A percentile compares a stretch with the other conserved stretches of the same genome.
phyloP scores from a whole-genome alignment of 2,329 filamentous ascomycete genomes.

The Pestalotiopsis sp. region DNA sequence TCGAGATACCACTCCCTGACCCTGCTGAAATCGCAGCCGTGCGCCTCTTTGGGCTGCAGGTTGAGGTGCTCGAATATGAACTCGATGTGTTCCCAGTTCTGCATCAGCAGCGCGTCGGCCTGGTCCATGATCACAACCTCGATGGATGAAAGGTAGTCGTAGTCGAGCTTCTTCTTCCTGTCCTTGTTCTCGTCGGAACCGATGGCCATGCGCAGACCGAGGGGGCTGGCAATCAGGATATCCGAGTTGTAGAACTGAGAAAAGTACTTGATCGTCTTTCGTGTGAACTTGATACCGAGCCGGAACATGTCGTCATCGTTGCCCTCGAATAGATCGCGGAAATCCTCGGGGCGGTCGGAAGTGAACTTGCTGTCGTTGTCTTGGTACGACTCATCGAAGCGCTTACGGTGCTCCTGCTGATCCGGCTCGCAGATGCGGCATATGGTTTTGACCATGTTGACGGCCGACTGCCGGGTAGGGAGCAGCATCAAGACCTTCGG shows the following conservation, averaged over 20 bases:
- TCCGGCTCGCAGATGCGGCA: slow-evolving; percentile 76
- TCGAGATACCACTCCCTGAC: slow-evolving; percentile 94
- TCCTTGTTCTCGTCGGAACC: slow-evolving; percentile 69
- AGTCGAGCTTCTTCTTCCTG: slow-evolving; percentile 63
- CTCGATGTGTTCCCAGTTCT: slow-evolving; percentile 97
- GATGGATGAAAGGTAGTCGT: slow-evolving; percentile 91
- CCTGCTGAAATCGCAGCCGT: slow-evolving; percentile 91
- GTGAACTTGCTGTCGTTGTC: slow-evolving; percentile 68
- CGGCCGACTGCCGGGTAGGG: slow-evolving; percentile 84
- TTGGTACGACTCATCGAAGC: slow-evolving; percentile 83
- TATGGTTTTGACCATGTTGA: slow-evolving; percentile 75
- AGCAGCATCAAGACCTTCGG: slow-evolving; percentile 91
- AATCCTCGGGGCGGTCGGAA: slow-evolving; percentile 79
- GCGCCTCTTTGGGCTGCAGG: slow-evolving; percentile 81
- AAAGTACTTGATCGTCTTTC: slow-evolving; percentile 94
- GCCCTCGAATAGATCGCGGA: slow-evolving; percentile 84
- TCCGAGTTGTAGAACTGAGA: slow-evolving; percentile 95
- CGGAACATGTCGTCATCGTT: slow-evolving; percentile 98
- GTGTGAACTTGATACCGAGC: slow-evolving; percentile 92
- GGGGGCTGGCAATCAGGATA: slow-evolving; percentile 86
- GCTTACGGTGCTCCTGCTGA: slow-evolving; percentile 91
- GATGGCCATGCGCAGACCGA: slow-evolving; percentile 88
- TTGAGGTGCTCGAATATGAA: slow-evolving; percentile 92
- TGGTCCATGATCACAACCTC: slow-evolving; percentile 91
- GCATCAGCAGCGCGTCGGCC: slow-evolving; percentile 90